Conservation (phyloP, 1,284 basidiomycete species). For the Earliella scabrosa region DNA sequence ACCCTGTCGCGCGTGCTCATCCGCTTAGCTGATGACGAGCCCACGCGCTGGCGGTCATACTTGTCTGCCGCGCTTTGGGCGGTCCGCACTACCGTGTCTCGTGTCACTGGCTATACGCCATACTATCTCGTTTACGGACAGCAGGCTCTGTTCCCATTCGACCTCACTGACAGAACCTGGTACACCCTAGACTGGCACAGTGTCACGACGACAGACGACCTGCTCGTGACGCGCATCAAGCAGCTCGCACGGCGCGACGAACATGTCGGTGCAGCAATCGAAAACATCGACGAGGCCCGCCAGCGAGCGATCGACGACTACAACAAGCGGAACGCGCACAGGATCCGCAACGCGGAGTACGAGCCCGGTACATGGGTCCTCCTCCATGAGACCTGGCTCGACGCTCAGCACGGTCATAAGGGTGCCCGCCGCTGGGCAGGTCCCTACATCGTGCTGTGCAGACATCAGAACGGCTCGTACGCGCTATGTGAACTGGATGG, state of each 20-base stretch:
- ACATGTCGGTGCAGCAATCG: background rate
- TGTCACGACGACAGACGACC: constrained; percentile 5
- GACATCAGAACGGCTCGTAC: background rate
- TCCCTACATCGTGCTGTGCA: constrained; percentile 29
- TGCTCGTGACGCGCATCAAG: background rate
- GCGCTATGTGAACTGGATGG: background rate
- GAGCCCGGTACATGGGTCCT: constrained; percentile 25
- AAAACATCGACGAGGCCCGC: background rate
- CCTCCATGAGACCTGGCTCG: constrained; percentile 34
- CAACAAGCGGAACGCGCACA: constrained; percentile 16
- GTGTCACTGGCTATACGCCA: constrained; percentile 36
- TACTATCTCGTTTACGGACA: constrained; percentile 40
- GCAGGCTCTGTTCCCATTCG: constrained; percentile 36
- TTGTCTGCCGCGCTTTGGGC: constrained; percentile 24
- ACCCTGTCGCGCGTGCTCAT: background rate
- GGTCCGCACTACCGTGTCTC: constrained; percentile 28
- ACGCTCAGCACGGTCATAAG: constrained; percentile 35
- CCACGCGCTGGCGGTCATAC: constrained; percentile 28
- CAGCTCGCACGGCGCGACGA: background rate
- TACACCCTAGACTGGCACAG: constrained; percentile 32
- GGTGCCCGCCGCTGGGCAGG: constrained; percentile 32
- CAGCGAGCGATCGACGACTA: constrained; percentile 31
- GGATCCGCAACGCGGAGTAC: background rate
- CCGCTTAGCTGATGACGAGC: too few relatives aligned
- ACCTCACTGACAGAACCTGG: constrained; percentile 38